These are phyloP conservation scores for Fusarium oxysporum DNA, from an alignment of 2,329 filamentous ascomycete species.

Conservation along the genomic window DNA sequence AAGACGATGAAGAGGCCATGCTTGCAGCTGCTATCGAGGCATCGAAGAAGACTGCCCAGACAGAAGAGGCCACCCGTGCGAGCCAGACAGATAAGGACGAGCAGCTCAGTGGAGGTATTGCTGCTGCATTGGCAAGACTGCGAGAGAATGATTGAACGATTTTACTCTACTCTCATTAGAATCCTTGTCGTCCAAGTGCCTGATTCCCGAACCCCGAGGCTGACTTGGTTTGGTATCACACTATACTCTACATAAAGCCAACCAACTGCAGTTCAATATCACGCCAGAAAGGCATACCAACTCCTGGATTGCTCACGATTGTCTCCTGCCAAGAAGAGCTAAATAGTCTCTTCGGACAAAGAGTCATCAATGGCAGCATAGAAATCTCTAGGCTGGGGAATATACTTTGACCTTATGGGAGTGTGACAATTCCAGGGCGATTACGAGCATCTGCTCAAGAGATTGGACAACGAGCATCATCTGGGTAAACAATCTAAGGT, in stretches of 20 bases:
- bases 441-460: neutral
- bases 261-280: neutral
- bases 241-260: neutral
- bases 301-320: no score
- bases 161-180: neutral
- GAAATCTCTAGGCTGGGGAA: neutral
- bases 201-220: neutral
- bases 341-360: no score
- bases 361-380: neutral
- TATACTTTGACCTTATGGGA: no score
- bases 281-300: neutral
- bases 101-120: conserved; percentile 67
- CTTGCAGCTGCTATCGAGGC: conserved; percentile 61
- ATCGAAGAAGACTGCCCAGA: conserved; percentile 54
- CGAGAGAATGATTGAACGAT: conserved; percentile 54
- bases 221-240: neutral
- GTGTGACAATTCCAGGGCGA: no score
- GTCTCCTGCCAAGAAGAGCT: neutral
- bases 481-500: neutral
- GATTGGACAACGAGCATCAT: neutral
- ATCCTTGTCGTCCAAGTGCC: neutral
- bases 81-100: conserved; percentile 45
- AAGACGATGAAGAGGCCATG: conserved; percentile 63
- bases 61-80: conserved; percentile 41
- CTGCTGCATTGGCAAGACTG: conserved; percentile 70